These are phyloP conservation scores for Erysimum pusillum DNA, from an alignment of 441 rosid species.

Conservation along the genomic window DNA sequence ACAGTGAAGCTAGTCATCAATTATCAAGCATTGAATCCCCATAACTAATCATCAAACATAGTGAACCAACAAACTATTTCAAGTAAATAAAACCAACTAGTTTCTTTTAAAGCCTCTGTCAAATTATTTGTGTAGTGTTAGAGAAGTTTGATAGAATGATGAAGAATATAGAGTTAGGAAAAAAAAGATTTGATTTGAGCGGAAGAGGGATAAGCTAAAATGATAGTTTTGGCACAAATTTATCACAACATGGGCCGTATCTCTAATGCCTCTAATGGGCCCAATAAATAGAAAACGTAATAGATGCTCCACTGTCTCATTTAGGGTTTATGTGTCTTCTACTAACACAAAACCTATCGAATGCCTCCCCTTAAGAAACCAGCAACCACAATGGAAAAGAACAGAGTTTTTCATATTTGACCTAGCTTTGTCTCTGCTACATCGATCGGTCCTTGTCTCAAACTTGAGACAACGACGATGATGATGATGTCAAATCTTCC, in stretches of 20 bases:
- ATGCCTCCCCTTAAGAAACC: background rate
- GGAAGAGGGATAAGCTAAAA: background rate
- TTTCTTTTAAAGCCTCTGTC: background rate
- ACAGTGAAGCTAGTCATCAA: constrained; percentile 1
- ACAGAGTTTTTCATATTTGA: background rate
- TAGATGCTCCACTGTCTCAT: background rate
- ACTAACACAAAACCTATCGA: background rate
- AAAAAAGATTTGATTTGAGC: background rate
- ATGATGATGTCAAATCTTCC: constrained; percentile 23
- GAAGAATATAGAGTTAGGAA: background rate
- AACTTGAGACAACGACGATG: background rate
- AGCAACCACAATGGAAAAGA: background rate
- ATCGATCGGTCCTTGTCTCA: background rate
- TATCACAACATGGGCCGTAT: too few species aligned
- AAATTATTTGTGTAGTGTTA: background rate
- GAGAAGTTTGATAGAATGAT: background rate
- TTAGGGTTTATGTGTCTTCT: background rate
- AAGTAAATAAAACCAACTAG: background rate
- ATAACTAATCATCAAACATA: background rate
- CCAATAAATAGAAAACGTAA: background rate
- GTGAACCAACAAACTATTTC: background rate
- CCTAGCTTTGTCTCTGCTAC: background rate
- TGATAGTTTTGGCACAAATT: background rate
- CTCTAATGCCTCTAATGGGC: background rate
- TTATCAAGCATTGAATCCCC: background rate